Conservation (phyloP, 768 basidiomycete species). For the Tylopilus intermedius region DNA sequence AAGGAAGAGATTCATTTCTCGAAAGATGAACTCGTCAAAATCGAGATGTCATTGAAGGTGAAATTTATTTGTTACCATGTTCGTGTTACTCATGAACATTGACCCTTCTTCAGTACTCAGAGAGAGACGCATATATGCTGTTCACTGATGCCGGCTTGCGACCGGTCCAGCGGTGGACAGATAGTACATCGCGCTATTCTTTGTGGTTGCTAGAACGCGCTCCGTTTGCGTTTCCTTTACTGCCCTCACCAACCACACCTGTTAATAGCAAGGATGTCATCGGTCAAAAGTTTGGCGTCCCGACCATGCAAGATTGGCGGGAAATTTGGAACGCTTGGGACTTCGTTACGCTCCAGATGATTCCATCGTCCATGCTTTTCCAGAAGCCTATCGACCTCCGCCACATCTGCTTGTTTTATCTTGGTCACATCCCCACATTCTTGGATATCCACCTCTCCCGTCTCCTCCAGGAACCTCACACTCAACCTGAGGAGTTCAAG, state of each 20-base stretch:
- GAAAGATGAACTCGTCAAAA: constrained; percentile 71
- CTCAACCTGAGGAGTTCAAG: constrained; percentile 81
- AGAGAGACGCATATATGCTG: constrained; percentile 58
- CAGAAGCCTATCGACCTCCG: constrained; percentile 90
- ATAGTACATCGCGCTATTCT: constrained; percentile 65
- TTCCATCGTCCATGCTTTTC: constrained; percentile 78
- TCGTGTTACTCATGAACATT: neutral
- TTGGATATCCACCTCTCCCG: constrained; percentile 84
- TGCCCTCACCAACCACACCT: constrained; percentile 36
- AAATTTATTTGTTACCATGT: constrained; percentile 1
- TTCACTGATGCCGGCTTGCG: constrained; percentile 77
- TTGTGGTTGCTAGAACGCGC: constrained; percentile 92
- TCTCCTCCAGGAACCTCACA: constrained; percentile 69
- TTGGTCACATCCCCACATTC: constrained; percentile 92
- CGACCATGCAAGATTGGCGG: constrained; percentile 74
- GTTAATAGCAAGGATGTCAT: constrained; percentile 13
- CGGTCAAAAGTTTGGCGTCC: constrained; percentile 52
- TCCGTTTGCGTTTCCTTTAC: constrained; percentile 66
- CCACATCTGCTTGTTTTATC: constrained; percentile 95
- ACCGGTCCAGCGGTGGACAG: constrained; percentile 81
- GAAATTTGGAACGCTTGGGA: constrained; percentile 89
- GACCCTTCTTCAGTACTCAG: constrained; percentile 60
- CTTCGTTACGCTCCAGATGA: constrained; percentile 77
- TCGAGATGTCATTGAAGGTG: constrained; percentile 89
- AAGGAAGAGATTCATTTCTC: constrained; percentile 48